phyloP scores from a whole-genome alignment of 2,329 filamentous ascomycete species.

The Penicillium sp. region DNA sequence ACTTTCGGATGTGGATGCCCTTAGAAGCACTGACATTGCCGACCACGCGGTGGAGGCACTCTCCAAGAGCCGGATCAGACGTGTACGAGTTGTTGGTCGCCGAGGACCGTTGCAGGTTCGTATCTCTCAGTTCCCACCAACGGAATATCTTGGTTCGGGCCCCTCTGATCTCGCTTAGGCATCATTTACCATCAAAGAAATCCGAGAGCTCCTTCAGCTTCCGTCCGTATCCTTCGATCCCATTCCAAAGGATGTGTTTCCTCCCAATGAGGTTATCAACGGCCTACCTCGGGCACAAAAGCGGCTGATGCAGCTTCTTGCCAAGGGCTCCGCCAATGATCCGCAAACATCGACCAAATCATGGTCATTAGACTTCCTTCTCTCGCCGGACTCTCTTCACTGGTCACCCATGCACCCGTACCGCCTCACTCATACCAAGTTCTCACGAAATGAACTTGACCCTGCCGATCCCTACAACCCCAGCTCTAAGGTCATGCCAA shows the following conservation, averaged over 20 bases:
- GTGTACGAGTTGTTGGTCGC: constrained; percentile 84
- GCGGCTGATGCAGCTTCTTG: constrained; percentile 77
- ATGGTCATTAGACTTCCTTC: constrained; percentile 84
- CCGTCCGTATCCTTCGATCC: constrained; percentile 70
- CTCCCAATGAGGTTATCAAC: constrained; percentile 59
- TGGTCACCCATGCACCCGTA: constrained; percentile 49
- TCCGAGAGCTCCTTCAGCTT: constrained; percentile 82
- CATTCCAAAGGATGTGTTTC: constrained; percentile 66
- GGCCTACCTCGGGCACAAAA: constrained; percentile 73
- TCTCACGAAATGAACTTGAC: constrained; percentile 57
- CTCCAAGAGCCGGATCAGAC: constrained; percentile 70
- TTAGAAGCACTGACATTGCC: constrained; percentile 85
- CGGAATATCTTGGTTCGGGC: not conserved
- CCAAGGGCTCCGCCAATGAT: constrained; percentile 67
- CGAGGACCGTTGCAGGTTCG: constrained; percentile 82
- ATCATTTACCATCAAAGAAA: constrained; percentile 93
- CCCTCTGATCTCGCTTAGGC: constrained; percentile 56
- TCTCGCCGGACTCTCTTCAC: constrained; percentile 73
- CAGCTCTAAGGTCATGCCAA: constrained; percentile 47
- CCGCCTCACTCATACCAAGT: constrained; percentile 65
- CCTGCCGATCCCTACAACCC: constrained; percentile 56
- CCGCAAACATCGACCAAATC: constrained; percentile 58
- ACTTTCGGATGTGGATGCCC: constrained; percentile 69
- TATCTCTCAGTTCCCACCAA: not conserved
- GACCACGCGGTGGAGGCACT: constrained; percentile 77